Percentiles rank a stretch among this genome's conserved stretches.
Evolutionary conservation across 1,139 yeast genomes (phyloP).

Genomic region (Kurtzmaniella quercitrusa): DNA sequence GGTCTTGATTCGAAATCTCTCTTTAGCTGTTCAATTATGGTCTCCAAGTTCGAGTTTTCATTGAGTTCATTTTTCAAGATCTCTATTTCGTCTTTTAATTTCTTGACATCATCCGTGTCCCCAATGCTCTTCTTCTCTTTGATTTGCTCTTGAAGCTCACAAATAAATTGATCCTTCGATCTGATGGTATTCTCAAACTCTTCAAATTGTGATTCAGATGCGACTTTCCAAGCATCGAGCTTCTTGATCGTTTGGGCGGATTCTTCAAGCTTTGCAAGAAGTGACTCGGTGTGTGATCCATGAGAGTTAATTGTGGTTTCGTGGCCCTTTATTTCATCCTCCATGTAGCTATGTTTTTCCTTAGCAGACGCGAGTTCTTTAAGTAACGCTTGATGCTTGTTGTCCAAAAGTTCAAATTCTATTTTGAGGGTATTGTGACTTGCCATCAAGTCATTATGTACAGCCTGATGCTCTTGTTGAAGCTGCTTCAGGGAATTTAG

Average conservation of each 20-base stretch:
- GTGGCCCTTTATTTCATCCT: not conserved
- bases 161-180: slow-evolving; percentile 5
- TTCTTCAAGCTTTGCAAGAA: not conserved
- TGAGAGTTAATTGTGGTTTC: not conserved
- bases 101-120: slow-evolving; percentile 9
- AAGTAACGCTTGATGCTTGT: not conserved
- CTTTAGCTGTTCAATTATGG: slow-evolving; percentile 18
- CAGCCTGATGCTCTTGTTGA: not conserved
- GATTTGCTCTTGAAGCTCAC: slow-evolving; percentile 3
- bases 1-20: slow-evolving; percentile 28
- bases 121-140: not conserved
- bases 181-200: slow-evolving; percentile 6
- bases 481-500: not conserved
- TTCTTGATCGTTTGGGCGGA: slow-evolving; percentile 2
- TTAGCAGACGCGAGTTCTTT: not conserved
- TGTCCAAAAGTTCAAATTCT: not conserved
- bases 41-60: slow-evolving; percentile 7
- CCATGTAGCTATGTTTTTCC: not conserved
- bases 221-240: slow-evolving; percentile 5
- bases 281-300: not conserved
- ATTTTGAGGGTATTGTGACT: not conserved
- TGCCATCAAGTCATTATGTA: not conserved
- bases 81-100: slow-evolving; percentile 13
- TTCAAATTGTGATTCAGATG: slow-evolving; percentile 6
- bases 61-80: slow-evolving; percentile 10